These are phyloP conservation scores for Pinus tabuliformis DNA, from an alignment of 75 land plant species.

Conservation along the genomic window DNA sequence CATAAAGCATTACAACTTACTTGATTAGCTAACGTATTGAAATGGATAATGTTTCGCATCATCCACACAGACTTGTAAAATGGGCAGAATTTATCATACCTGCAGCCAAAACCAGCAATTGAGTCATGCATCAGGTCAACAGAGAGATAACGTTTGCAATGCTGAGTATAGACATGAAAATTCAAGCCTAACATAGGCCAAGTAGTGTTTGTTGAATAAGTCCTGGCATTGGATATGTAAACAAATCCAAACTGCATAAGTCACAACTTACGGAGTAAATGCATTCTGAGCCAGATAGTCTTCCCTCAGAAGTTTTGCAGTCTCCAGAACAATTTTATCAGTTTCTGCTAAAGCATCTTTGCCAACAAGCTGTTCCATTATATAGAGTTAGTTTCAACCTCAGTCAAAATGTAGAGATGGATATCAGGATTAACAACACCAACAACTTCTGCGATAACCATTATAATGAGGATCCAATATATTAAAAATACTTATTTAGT, in stretches of 20 bases:
- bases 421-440: not conserved
- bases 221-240: not conserved
- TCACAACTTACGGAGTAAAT: slow-evolving; percentile 79
- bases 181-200: not conserved
- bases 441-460: not conserved
- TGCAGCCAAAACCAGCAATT: slow-evolving; percentile 22
- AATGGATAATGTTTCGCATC: slow-evolving; percentile 99
- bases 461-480: not conserved
- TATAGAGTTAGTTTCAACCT: not conserved
- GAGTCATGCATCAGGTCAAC: not conserved
- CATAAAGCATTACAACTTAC: slow-evolving; percentile 23
- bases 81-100: slow-evolving; percentile 97
- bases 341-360: slow-evolving; percentile 98
- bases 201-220: not conserved
- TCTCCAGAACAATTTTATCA: slow-evolving; percentile 91
- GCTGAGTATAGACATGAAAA: not conserved
- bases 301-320: slow-evolving; percentile 96
- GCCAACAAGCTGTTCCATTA: slow-evolving; percentile 83
- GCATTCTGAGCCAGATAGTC: slow-evolving; percentile 99
- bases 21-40: slow-evolving; percentile 90
- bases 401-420: not conserved
- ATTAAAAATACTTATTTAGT: not conserved
- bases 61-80: slow-evolving; percentile 99
- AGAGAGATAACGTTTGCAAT: not conserved
- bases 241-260: not conserved